Evolutionary conservation across 805 yeast genomes (phyloP), one percentile per base, ranked within the genome.

Genomic region (Nakazawaea laoshanensis): DNA sequence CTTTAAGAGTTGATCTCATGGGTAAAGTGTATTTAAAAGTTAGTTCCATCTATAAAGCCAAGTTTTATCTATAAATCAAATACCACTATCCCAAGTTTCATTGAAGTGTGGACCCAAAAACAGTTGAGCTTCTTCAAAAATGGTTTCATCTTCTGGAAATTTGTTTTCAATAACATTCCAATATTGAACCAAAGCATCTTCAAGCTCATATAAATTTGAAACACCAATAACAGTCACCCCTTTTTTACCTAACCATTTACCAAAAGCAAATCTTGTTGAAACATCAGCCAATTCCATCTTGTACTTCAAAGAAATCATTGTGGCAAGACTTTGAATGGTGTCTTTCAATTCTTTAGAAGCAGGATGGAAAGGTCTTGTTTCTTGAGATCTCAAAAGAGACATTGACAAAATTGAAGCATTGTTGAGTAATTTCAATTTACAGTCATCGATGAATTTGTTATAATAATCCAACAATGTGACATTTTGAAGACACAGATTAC

Each of bases 391-490:
- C 36, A 88, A 61, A 36, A 88, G 54, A 4, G 95, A 83, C 97
- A 88, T 88, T 35, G 88, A 74, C 39, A 89, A 61, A 24, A 92
- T 87, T 1, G 95, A 82, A 3, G 89, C 96, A 50, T 83, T 85
- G 49, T 77, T 55, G n/a, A 88, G 53, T 40, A 64, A 53, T 37
- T 66, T 62, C 19, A 87, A 62, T 4, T 73, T 69, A 9, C 82
- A 72, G 6, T 70, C 72, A 2, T 40, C 44, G 24, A 66, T 53
- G 43, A 84, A 74, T 23, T 59, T 60, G 5, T 63, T 66, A 44
- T 64, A 55, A 44, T 66, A 69, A 0, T 63, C 54, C 17, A 67
- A 59, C 27, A 81, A 57, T 5, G 39, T 49, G 14, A 72, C 67
- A 54, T 87, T 88, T 49, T 89, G 96, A 20, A 88, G 52, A 46